Conservation (phyloP, 148 eudicot species). For the Amaranthus hypochondriacus region DNA sequence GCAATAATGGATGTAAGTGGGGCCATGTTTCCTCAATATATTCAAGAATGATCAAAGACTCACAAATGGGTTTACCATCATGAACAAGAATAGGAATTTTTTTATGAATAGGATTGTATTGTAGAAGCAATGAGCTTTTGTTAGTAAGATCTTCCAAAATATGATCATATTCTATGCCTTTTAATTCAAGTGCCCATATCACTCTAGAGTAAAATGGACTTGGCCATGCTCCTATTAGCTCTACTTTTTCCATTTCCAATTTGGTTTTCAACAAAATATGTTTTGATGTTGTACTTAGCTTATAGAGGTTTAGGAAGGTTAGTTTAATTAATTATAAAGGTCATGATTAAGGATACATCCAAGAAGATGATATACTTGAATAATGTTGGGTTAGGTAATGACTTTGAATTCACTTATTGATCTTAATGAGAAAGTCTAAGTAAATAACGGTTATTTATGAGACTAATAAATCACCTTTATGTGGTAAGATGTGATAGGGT, state of each 20-base stretch:
- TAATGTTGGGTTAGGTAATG: too few species aligned
- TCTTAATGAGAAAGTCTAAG: too few species aligned
- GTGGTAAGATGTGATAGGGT: too few species aligned
- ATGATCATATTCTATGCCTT: conserved; percentile 24
- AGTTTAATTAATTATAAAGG: too few species aligned
- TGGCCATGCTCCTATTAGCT: conserved; percentile 21
- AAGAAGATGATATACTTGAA: too few species aligned
- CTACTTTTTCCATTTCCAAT: conserved; percentile 16
- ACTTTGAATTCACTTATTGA: too few species aligned
- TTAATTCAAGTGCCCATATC: conserved; percentile 25
- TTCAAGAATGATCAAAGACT: conserved; percentile 28
- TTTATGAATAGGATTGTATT: conserved; percentile 26
- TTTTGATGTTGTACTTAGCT: too few species aligned
- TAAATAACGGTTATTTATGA: too few species aligned
- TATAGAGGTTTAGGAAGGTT: too few species aligned
- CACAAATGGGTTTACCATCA: conserved; percentile 23
- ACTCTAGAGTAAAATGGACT: conserved; percentile 27
- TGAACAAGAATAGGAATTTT: conserved; percentile 24
- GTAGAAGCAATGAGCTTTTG: conserved; percentile 20
- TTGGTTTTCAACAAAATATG: too few species aligned
- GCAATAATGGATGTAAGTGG: conserved; percentile 20
- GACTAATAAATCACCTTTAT: too few species aligned
- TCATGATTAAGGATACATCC: too few species aligned
- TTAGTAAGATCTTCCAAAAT: conserved; percentile 23
- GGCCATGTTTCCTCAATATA: conserved; percentile 32